Evolutionary conservation across 2,329 filamentous ascomycete genomes (phyloP).

Genomic region (Dactylellina haptotyla): DNA sequence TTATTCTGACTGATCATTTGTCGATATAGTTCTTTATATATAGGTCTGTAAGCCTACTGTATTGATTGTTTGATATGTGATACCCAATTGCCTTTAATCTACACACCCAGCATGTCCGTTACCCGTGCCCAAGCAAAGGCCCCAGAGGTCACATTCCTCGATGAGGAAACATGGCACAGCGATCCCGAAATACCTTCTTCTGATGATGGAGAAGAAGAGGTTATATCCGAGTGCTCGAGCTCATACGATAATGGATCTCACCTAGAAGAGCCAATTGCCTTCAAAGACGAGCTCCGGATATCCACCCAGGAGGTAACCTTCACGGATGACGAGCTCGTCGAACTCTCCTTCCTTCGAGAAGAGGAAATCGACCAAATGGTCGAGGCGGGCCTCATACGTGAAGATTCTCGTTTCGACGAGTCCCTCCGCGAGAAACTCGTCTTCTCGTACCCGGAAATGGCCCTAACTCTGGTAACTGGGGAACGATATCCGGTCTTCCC

Average conservation of each 20-base stretch:
- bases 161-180: neutral
- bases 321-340: slow-evolving; percentile 53
- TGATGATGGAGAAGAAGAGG: slow-evolving; percentile 2
- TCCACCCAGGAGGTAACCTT: slow-evolving; percentile 21
- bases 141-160: neutral
- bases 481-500: slow-evolving; percentile 53
- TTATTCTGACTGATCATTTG: too few relatives aligned
- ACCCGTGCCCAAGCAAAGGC: neutral
- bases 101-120: neutral
- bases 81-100: too few relatives aligned
- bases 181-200: neutral
- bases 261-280: neutral
- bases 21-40: too few relatives aligned
- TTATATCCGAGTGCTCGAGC: too few relatives aligned
- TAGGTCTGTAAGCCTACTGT: too few relatives aligned
- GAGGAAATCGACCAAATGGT: slow-evolving; percentile 54
- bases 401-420: slow-evolving; percentile 43
- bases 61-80: too few relatives aligned
- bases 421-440: slow-evolving; percentile 39
- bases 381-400: slow-evolving; percentile 27
- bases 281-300: slow-evolving; percentile 32
- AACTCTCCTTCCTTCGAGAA: slow-evolving; percentile 54
- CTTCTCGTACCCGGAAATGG: slow-evolving; percentile 53
- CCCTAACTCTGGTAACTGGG: slow-evolving; percentile 54
- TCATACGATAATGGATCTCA: neutral